Evolutionary conservation across 192 early-diverging fungal genomes (phyloP).

Genomic region (Coemansia sp.): DNA sequence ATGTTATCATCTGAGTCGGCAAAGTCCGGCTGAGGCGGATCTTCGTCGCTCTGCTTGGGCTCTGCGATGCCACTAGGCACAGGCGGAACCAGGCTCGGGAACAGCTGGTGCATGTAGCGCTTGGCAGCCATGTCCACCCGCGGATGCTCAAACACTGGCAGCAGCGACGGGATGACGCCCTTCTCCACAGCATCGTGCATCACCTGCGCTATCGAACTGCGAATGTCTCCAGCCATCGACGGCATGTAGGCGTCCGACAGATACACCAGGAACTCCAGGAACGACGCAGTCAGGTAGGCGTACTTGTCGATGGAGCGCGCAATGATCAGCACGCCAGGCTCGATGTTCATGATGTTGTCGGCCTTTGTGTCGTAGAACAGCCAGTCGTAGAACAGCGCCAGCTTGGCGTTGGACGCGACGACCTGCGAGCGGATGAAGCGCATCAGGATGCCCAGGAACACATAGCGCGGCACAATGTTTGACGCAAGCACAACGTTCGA

Average conservation of each 20-base stretch:
- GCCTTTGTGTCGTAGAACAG: conserved; percentile 63
- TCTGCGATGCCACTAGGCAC: neutral
- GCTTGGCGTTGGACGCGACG: conserved; percentile 65
- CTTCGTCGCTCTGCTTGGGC: neutral
- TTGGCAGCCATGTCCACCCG: conserved; percentile 11
- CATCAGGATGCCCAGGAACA: conserved; percentile 64
- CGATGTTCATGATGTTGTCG: conserved; percentile 75
- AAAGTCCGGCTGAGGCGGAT: neutral
- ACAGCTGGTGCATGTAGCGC: conserved; percentile 40
- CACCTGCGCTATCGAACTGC: conserved; percentile 52
- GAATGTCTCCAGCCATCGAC: conserved; percentile 51
- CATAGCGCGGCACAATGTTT: conserved; percentile 70
- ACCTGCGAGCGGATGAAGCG: conserved; percentile 60
- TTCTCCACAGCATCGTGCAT: conserved; percentile 63
- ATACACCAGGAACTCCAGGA: conserved; percentile 69
- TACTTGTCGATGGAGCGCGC: conserved; percentile 64
- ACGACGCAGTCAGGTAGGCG: conserved; percentile 63
- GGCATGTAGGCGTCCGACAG: conserved; percentile 62
- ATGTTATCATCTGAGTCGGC: neutral
- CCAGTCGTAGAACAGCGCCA: conserved; percentile 80
- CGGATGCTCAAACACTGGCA: conserved; percentile 53
- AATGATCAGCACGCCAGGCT: conserved; percentile 76
- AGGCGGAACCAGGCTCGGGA: conserved; percentile 36
- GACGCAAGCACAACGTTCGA: conserved; percentile 68
- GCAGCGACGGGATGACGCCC: conserved; percentile 57